phyloP scores from a whole-genome alignment of 2,329 filamentous ascomycete genomes.

The Cadophora malorum region DNA sequence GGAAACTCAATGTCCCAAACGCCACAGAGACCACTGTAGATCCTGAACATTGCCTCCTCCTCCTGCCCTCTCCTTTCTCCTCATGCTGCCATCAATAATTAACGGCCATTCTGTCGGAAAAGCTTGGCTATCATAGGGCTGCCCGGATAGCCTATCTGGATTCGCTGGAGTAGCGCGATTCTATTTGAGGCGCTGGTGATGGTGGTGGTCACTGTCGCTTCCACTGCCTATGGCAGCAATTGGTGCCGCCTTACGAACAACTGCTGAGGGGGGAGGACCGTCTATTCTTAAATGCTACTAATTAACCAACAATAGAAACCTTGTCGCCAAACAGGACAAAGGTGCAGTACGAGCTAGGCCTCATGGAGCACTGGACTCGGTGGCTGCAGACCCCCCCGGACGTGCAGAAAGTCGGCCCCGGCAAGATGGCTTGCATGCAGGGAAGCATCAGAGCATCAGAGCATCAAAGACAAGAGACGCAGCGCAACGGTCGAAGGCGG shows the following conservation, averaged over 20 bases:
- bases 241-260: constrained; percentile 33
- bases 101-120: constrained; percentile 14
- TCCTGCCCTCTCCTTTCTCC: neutral
- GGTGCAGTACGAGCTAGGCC: constrained; percentile 24
- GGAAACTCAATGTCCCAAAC: neutral
- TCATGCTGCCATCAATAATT: constrained; percentile 7
- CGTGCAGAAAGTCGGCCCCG: constrained; percentile 31
- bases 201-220: neutral
- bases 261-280: neutral
- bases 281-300: constrained; percentile 40
- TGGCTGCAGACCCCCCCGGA: constrained; percentile 1
- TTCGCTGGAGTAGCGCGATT: constrained; percentile 33
- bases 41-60: neutral
- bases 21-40: neutral
- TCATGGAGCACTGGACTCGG: constrained; percentile 21
- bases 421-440: constrained; percentile 33
- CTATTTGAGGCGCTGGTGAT: constrained; percentile 35
- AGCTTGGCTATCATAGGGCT: constrained; percentile 32
- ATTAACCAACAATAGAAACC: constrained; percentile 34
- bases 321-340: constrained; percentile 20
- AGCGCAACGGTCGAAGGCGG: constrained; percentile 30
- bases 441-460: neutral
- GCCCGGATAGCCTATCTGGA: constrained; percentile 26
- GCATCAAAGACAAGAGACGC: neutral
- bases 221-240: constrained; percentile 11